A percentile compares a stretch with the other conserved stretches of the same genome.
These are phyloP conservation scores for Aspergillus asperescens DNA, from an alignment of 495 filamentous ascomycete genomes.

Conservation along the genomic window DNA sequence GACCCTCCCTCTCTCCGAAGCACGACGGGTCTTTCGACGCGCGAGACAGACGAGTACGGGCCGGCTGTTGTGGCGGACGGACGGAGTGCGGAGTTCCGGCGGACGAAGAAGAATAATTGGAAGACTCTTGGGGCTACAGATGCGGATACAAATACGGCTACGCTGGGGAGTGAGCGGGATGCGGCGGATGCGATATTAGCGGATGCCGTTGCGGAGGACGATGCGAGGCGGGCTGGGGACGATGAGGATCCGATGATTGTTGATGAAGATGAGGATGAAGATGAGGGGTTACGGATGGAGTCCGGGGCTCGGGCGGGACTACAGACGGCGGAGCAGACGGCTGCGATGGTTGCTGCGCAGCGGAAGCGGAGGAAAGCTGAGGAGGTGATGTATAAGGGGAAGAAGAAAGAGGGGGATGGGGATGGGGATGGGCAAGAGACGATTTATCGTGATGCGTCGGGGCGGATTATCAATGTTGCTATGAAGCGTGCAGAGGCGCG, in stretches of 20 bases:
- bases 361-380: slow-evolving; percentile 46
- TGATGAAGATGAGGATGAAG: slow-evolving; percentile 21
- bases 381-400: slow-evolving; percentile 38
- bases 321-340: slow-evolving; percentile 72
- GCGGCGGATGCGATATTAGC: slow-evolving; percentile 81
- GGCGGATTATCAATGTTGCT: slow-evolving; percentile 81
- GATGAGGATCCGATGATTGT: slow-evolving; percentile 46
- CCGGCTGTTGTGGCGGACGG: slow-evolving; percentile 46
- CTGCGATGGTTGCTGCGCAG: slow-evolving; percentile 70
- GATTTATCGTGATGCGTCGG: slow-evolving; percentile 89
- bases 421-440: slow-evolving; percentile 56
- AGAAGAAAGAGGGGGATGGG: slow-evolving; percentile 14
- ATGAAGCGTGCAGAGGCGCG: slow-evolving; percentile 85
- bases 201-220: slow-evolving; percentile 61
- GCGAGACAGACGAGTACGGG: slow-evolving; percentile 41
- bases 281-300: slow-evolving; percentile 54
- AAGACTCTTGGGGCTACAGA: slow-evolving; percentile 59
- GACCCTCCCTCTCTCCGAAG: slow-evolving; percentile 69
- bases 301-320: slow-evolving; percentile 81
- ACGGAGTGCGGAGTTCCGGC: slow-evolving; percentile 64
- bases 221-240: slow-evolving; percentile 31
- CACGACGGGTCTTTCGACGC: slow-evolving; percentile 27
- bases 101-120: slow-evolving; percentile 73
- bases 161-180: slow-evolving; percentile 46
- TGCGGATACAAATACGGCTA: slow-evolving; percentile 14